phyloP scores from a whole-genome alignment of 2,329 filamentous ascomycete species.

The Pestalotiopsis sp. region DNA sequence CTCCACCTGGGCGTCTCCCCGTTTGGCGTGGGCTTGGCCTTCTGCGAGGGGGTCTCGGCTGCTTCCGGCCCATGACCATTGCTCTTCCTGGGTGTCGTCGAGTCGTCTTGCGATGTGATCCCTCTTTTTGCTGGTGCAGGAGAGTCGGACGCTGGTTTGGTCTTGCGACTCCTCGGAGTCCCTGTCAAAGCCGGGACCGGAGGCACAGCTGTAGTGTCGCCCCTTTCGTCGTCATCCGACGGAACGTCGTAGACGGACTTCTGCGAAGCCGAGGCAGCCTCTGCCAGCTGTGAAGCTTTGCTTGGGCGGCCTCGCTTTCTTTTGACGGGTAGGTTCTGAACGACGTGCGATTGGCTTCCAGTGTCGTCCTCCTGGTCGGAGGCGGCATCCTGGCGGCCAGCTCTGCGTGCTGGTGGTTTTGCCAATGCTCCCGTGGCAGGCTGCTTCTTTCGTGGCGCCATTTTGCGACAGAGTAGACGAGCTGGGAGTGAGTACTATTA shows the following conservation, averaged over 20 bases:
- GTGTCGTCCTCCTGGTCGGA: background rate
- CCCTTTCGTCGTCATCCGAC: conserved; percentile 9
- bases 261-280: background rate
- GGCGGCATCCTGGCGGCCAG: background rate
- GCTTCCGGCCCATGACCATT: conserved; percentile 1
- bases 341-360: background rate
- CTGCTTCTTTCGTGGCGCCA: background rate
- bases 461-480: background rate
- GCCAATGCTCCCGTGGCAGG: background rate
- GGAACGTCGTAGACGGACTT: conserved; percentile 15
- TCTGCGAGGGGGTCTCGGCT: conserved; percentile 26
- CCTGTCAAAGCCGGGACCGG: background rate
- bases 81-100: background rate
- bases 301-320: conserved; percentile 12
- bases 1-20: conserved; percentile 64
- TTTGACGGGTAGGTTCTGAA: background rate
- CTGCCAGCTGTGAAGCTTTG: background rate
- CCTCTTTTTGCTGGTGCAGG: background rate
- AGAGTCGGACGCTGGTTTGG: background rate
- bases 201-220: background rate
- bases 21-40: conserved; percentile 22
- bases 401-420: background rate
- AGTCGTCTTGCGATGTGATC: background rate
- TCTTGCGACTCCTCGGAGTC: conserved; percentile 1
- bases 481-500: background rate